A percentile compares a stretch with the other conserved stretches of the same genome.
Conservation (phyloP, 148 eudicot genomes). For the Rheum nobile region DNA sequence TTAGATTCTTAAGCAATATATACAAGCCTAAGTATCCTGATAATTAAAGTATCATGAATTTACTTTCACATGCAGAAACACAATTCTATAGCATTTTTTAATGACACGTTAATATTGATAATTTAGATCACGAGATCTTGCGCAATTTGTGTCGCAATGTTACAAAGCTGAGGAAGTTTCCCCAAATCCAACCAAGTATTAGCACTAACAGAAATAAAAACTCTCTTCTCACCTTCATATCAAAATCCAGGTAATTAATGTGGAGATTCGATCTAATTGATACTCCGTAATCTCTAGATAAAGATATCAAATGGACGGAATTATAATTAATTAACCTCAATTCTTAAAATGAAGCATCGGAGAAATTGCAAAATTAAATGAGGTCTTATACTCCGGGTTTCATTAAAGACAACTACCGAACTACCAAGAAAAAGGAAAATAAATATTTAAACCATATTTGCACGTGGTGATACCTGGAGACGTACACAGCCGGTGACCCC, state of each 20-base stretch:
- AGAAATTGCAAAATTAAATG: background rate
- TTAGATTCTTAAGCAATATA: no score
- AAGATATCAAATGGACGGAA: background rate
- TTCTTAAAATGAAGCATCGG: background rate
- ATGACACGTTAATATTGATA: background rate
- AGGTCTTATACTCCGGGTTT: background rate
- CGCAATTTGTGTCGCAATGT: background rate
- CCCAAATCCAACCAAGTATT: background rate
- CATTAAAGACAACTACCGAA: background rate
- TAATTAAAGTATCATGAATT: no score
- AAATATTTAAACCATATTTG: background rate
- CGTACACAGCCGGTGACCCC: conserved; percentile 17
- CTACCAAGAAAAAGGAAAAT: background rate
- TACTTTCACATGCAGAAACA: background rate
- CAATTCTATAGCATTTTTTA: background rate
- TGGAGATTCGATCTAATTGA: background rate
- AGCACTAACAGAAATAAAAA: background rate
- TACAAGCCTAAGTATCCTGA: no score
- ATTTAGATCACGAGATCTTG: background rate
- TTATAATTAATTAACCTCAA: background rate
- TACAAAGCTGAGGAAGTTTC: conserved; percentile 1
- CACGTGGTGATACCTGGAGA: background rate
- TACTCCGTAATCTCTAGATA: background rate
- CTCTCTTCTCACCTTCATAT: background rate
- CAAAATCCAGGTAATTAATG: conserved; percentile 1